A percentile compares a stretch with the other conserved stretches of the same genome.
phyloP scores from a whole-genome alignment of 192 early-diverging fungal genomes.

The Borealophlyctis nickersoniae region DNA sequence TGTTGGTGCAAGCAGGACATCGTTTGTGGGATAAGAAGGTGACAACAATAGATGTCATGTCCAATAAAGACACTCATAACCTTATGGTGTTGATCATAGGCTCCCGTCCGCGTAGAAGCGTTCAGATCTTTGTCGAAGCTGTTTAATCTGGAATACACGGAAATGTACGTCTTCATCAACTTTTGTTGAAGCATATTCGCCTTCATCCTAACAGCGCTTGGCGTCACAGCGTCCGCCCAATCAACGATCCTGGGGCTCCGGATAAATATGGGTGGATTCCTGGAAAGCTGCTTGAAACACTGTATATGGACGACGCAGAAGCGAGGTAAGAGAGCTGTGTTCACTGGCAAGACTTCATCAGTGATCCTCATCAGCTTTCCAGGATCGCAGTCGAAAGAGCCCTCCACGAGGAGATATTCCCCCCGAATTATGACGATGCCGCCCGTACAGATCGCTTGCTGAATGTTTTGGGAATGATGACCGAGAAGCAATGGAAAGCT shows the following conservation, averaged over 20 bases:
- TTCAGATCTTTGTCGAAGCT: constrained; percentile 67
- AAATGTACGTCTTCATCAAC: constrained; percentile 56
- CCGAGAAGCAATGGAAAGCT: constrained; percentile 66
- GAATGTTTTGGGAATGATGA: constrained; percentile 59
- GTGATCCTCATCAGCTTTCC: not conserved
- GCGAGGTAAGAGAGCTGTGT: constrained; percentile 54
- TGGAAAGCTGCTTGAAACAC: constrained; percentile 69
- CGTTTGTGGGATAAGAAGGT: constrained; percentile 88
- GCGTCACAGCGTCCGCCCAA: too few species aligned
- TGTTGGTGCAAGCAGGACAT: constrained; percentile 58
- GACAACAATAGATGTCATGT: not conserved
- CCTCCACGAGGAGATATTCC: constrained; percentile 60
- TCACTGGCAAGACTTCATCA: not conserved
- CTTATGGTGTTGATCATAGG: constrained; percentile 17
- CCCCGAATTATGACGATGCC: constrained; percentile 50
- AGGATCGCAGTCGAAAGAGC: constrained; percentile 57
- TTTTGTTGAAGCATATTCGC: too few species aligned
- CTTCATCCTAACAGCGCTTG: too few species aligned
- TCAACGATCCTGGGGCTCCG: too few species aligned
- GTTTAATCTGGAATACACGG: constrained; percentile 69
- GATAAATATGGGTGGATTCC: constrained; percentile 83
- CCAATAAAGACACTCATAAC: not conserved
- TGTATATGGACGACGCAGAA: constrained; percentile 84
- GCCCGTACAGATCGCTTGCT: constrained; percentile 69
- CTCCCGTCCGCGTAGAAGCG: constrained; percentile 69